phyloP scores from a whole-genome alignment of 257 asterid species.

The Nemophila menziesii region DNA sequence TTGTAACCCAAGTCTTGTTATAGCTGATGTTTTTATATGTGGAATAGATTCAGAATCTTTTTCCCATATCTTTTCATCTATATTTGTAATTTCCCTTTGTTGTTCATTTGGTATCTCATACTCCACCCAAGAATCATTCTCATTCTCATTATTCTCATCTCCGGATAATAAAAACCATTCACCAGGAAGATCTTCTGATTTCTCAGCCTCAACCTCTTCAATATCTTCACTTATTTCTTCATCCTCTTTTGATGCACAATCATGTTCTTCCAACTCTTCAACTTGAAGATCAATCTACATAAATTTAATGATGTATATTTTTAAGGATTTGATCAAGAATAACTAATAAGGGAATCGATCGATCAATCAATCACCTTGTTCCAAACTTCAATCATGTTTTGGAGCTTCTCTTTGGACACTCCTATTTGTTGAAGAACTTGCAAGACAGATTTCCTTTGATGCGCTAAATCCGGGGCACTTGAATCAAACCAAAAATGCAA shows the following conservation, averaged over 20 bases:
- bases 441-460: conserved; percentile 67
- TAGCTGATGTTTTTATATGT: conserved; percentile 64
- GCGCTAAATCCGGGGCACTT: conserved; percentile 62
- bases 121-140: no score
- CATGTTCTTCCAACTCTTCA: no score
- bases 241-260: conserved; percentile 14
- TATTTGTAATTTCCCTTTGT: conserved; percentile 17
- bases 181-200: conserved; percentile 27
- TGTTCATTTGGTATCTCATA: conserved; percentile 18
- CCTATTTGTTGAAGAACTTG: conserved; percentile 73
- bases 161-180: conserved; percentile 37
- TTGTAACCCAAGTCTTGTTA: conserved; percentile 72
- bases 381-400: conserved; percentile 94
- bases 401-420: conserved; percentile 69
- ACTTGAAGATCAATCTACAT: conserved; percentile 65
- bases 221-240: conserved; percentile 8
- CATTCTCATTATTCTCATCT: conserved; percentile 40
- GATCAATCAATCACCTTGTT: conserved; percentile 48
- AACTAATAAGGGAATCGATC: no score
- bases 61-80: conserved; percentile 4
- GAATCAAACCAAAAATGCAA: no score
- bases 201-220: conserved; percentile 5
- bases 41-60: conserved; percentile 21
- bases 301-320: conserved; percentile 1
- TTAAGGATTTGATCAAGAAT: not conserved